These are phyloP conservation scores for Didymella lethalis DNA, from an alignment of 2,329 filamentous ascomycete species.

Conservation along the genomic window DNA sequence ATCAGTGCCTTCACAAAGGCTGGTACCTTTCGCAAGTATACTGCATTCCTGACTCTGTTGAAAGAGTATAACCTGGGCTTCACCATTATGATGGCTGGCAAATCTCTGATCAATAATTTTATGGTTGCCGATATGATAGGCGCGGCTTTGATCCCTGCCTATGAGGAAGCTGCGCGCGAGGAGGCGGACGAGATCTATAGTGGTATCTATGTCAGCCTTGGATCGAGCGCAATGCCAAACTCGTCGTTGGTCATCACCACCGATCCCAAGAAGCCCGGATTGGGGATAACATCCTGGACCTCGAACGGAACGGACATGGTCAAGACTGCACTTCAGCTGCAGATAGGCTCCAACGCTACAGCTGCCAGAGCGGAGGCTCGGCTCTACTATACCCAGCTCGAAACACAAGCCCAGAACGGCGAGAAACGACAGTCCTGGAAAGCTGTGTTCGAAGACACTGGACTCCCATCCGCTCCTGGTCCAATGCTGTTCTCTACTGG, in stretches of 20 bases:
- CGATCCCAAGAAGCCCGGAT: constrained; percentile 35
- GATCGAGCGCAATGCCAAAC: constrained; percentile 21
- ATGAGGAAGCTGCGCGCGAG: constrained; percentile 40
- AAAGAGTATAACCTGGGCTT: constrained; percentile 57
- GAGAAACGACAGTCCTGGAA: constrained; percentile 31
- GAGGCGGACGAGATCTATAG: constrained; percentile 39
- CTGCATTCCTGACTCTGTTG: constrained; percentile 51
- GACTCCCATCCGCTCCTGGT: constrained; percentile 18
- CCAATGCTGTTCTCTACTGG: constrained; percentile 32
- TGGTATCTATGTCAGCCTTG: constrained; percentile 35
- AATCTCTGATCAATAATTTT: constrained; percentile 14
- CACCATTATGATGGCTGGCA: constrained; percentile 49
- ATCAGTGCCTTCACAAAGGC: constrained; percentile 55
- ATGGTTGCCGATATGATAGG: constrained; percentile 21
- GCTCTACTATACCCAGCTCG: constrained; percentile 36
- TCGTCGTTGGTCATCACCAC: constrained; percentile 41
- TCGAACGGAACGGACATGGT: constrained; percentile 46
- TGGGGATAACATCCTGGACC: constrained; percentile 43
- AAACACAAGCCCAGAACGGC: constrained; percentile 20
- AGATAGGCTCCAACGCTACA: constrained; percentile 14
- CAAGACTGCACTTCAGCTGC: constrained; percentile 23
- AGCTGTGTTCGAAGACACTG: constrained; percentile 35
- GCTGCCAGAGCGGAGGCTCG: constrained; percentile 24
- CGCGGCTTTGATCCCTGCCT: constrained; percentile 29
- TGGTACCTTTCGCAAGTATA: constrained; percentile 54